phyloP scores from a whole-genome alignment of 805 yeast species.

The Wickerhamomyces queroliae region DNA sequence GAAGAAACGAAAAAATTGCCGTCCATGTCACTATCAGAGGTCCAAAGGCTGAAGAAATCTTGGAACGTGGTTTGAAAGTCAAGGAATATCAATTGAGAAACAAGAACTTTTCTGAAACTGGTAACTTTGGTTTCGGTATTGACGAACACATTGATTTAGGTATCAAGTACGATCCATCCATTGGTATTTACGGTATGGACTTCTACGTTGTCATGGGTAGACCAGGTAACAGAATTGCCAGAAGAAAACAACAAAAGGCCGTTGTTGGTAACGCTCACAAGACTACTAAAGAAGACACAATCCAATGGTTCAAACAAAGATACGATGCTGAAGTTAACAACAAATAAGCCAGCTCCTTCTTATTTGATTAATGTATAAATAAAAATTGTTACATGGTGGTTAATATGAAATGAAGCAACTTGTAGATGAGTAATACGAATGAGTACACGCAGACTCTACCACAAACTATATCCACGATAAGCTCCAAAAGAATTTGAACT shows the following conservation, averaged over 20 bases:
- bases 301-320: slow-evolving; percentile 98
- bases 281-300: slow-evolving; percentile 89
- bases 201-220: slow-evolving; percentile 99
- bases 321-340: slow-evolving; percentile 97
- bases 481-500: too few species aligned
- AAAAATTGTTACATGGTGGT: too few species aligned
- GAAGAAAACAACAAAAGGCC: slow-evolving; percentile 94
- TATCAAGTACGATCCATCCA: slow-evolving; percentile 99
- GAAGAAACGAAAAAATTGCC: slow-evolving; percentile 99
- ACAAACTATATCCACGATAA: too few species aligned
- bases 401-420: too few species aligned
- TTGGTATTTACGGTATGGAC: slow-evolving; percentile 99
- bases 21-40: slow-evolving; percentile 99
- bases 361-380: slow-evolving; percentile 3
- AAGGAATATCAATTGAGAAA: slow-evolving; percentile 96
- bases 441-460: too few species aligned
- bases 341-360: slow-evolving; percentile 43
- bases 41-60: slow-evolving; percentile 99
- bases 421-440: too few species aligned
- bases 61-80: slow-evolving; percentile 99
- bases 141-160: slow-evolving; percentile 99
- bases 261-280: slow-evolving; percentile 89
- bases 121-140: slow-evolving; percentile 99
- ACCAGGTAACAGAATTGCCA: slow-evolving; percentile 98
- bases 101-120: slow-evolving; percentile 96